These are phyloP conservation scores for Auricularia cornea DNA, from an alignment of 768 basidiomycete genomes.

Conservation along the genomic window DNA sequence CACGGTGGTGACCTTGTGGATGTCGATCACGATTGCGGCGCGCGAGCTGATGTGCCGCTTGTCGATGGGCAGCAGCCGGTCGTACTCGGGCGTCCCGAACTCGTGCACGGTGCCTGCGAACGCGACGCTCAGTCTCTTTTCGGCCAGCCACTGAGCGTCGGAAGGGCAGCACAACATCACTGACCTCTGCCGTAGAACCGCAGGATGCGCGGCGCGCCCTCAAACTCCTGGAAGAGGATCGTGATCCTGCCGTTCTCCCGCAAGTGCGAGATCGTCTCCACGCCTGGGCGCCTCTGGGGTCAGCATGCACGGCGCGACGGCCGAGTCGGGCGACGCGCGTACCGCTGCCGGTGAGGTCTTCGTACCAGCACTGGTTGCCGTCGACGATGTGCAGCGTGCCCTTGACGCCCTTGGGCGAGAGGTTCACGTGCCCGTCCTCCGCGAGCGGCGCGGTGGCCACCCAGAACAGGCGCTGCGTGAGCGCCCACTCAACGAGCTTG, in stretches of 20 bases:
- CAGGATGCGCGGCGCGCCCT: constrained; percentile 50
- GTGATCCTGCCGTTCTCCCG: constrained; percentile 59
- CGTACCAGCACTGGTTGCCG: constrained; percentile 56
- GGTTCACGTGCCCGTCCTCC: constrained; percentile 50
- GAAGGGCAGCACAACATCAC: too few species aligned
- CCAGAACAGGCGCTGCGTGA: constrained; percentile 61
- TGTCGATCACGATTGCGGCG: constrained; percentile 52
- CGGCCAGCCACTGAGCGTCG: too few species aligned
- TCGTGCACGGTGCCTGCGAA: constrained; percentile 48
- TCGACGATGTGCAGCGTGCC: constrained; percentile 54
- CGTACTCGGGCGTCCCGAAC: constrained; percentile 54
- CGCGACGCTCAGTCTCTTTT: neutral
- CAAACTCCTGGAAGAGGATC: constrained; percentile 52
- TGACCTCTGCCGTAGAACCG: constrained; percentile 55
- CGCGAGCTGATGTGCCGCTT: constrained; percentile 46
- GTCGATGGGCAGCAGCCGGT: constrained; percentile 15
- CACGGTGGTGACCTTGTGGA: constrained; percentile 49
- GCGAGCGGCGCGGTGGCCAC: constrained; percentile 58
- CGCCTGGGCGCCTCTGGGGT: too few species aligned
- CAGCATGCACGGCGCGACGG: too few species aligned
- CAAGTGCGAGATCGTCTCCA: constrained; percentile 53
- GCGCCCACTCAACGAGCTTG: constrained; percentile 47
- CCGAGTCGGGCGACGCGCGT: too few species aligned
- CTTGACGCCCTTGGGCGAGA: constrained; percentile 45
- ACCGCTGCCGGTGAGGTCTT: constrained; percentile 67